Evolutionary conservation across 257 asterid species (phyloP), one percentile per base, ranked within the genome.

Genomic region (Cordia subcordata): DNA sequence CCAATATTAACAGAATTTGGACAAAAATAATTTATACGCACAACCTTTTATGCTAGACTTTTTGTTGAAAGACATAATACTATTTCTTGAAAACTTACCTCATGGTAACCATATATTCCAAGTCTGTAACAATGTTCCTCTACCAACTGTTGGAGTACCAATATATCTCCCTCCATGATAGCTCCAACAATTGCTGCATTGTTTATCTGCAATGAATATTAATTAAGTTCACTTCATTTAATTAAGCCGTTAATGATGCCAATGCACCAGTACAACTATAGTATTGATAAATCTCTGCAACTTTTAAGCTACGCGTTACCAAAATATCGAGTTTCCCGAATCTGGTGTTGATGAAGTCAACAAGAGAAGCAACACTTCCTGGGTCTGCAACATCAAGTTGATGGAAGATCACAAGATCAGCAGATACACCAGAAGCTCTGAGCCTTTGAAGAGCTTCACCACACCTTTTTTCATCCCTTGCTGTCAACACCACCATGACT

Each of bases 361-460:
- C 50, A 21, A 64, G 56, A 20, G 57, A 53, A 46, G 49, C 51
- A 56, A 65, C 21, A 19, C 69, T 64, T 6, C 17, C 17, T 46
- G 51, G 35, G 22, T 65, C 63, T 12, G 53, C 23, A 6, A 65
- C 69, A 33, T 55, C 69, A 45, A 65, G 57, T 22, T 55, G 57
- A 32, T 64, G 65, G 40, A 58, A 58, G 19, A 58, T 18, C 20
- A 62, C 13, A n/a, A n/a, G n/a, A 37, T 56, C 19, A 12, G 39
- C 49, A 5, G 61, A 58, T 21, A 60, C 21, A 33, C 51, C 61
- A 27, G 1, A 50, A 0, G 17, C 56, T 69, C 57, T 62, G 44
- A 69, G 69, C 20, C 49, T 62, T 19, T 57, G 65, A 10, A 62
- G 55, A 46, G 74, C 74, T 37, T 68, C 74, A 1, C 38, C n/a